Base-by-base conservation (phyloP, 371 early-diverging fungal genomes). In the Chytridiales sp. region DNA sequence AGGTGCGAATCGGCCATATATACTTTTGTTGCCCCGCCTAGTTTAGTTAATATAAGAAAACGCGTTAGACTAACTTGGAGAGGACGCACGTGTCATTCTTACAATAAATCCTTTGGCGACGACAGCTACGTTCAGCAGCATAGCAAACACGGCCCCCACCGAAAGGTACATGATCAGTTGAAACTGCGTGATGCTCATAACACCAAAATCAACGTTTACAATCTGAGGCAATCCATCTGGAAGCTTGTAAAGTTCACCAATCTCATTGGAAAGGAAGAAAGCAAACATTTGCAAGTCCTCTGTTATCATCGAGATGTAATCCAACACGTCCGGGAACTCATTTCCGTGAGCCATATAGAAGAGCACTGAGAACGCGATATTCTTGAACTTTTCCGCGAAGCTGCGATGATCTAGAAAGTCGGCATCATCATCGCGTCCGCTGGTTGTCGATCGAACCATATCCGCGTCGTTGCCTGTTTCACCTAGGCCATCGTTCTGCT, bases 321-420 rank as follows among this genome's bases (percentile, higher is more conserved):
- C 30, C 8, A 48, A 19, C 22, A 48, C 13, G 31, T 48, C 9
- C 31, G 31, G 6, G 19, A 32, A 32, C 15, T 26, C 30, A 11
- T 6, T 4, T 30, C 49, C 49, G 24, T 48, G 49, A 29, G 31
- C 26, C 17, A 30, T 19, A 19, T 29, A 48, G 31, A 29, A 48
- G 6, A 48, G 6, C 6, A 48, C 6, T 8, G 49, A 48, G 49
- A 48, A 48, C 11, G 19, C 13, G 11, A 26, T 26, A 32, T 29
- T 48, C 9, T 4, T 5, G 4, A 48, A 11, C 19, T 32, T 48
- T 13, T 48, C 29, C 11, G 6, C 49, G 19, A 30, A 8, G 11
- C 30, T 48, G 11, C 31, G 49, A 48, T 48, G 49, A 4, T 48
- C 49, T 9, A 48, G 49, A 13, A 48, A 29, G 13, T 48, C 49